Evolutionary conservation across 1,284 basidiomycete genomes (phyloP).

Genomic region (Ceratobasidium sp.): DNA sequence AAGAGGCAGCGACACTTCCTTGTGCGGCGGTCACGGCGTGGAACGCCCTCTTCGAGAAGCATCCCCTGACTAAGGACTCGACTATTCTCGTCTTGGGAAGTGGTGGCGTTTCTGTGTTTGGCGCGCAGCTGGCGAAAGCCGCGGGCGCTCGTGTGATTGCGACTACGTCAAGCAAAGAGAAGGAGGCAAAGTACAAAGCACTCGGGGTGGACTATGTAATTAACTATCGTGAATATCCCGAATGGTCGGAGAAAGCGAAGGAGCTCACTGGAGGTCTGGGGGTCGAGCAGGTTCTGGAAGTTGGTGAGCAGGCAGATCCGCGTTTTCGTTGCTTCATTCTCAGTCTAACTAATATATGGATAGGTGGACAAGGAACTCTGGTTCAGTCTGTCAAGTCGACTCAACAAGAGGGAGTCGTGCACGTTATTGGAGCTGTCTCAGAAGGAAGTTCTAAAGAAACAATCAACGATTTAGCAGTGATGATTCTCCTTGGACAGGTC

Average conservation of each 20-base stretch:
- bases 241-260: conserved; percentile 67
- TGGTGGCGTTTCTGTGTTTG: conserved; percentile 68
- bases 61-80: conserved; percentile 60
- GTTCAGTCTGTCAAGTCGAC: conserved; percentile 16
- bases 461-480: conserved; percentile 1
- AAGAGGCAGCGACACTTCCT: conserved; percentile 52
- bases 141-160: conserved; percentile 68
- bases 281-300: conserved; percentile 14
- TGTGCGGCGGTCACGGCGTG: conserved; percentile 65
- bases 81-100: conserved; percentile 66
- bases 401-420: conserved; percentile 1
- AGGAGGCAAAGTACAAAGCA: conserved; percentile 60
- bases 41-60: conserved; percentile 59
- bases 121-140: conserved; percentile 65
- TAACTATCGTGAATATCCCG: conserved; percentile 66
- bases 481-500: conserved; percentile 2
- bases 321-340: not conserved
- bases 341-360: not conserved
- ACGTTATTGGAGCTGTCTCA: conserved; percentile 7
- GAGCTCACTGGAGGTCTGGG: conserved; percentile 51
- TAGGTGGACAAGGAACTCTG: conserved; percentile 30
- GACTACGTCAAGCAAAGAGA: conserved; percentile 70
- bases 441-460: not conserved
- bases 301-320: not conserved
- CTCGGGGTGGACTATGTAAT: conserved; percentile 64